phyloP scores from a whole-genome alignment of 2,329 filamentous ascomycete species.

The Ascocoryne sarcoides region DNA sequence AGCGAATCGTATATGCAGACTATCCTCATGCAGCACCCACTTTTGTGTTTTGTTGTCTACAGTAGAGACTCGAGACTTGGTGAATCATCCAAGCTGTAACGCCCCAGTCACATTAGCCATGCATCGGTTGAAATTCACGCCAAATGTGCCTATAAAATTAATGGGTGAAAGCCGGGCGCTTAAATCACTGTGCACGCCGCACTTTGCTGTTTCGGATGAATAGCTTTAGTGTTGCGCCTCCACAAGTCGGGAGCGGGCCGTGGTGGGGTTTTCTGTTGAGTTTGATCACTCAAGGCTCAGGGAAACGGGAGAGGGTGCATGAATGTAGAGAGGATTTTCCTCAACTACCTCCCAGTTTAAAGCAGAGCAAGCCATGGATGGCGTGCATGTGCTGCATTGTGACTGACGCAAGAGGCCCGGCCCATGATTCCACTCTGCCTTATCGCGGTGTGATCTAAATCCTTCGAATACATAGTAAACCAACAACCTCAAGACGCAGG shows the following conservation, averaged over 20 bases:
- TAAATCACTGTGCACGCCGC: not conserved
- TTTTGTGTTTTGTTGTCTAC: too few relatives aligned
- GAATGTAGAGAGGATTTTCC: too few relatives aligned
- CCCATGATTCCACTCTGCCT: not conserved
- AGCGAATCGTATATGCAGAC: not conserved
- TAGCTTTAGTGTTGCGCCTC: not conserved
- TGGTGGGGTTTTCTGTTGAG: too few relatives aligned
- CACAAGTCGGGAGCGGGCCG: not conserved
- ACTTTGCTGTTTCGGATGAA: not conserved
- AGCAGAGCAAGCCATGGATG: conserved; percentile 3
- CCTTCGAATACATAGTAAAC: conserved; percentile 14
- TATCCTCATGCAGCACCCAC: not conserved
- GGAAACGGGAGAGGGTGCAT: too few relatives aligned
- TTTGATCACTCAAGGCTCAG: too few relatives aligned
- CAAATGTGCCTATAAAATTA: too few relatives aligned
- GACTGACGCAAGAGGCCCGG: conserved; percentile 1
- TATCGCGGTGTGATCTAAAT: conserved; percentile 1
- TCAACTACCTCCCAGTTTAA: too few relatives aligned
- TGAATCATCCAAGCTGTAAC: too few relatives aligned
- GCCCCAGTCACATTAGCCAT: too few relatives aligned
- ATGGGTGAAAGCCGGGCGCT: not conserved
- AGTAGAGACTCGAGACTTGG: too few relatives aligned
- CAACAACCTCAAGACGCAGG: too few relatives aligned
- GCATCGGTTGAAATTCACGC: too few relatives aligned
- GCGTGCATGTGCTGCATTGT: conserved; percentile 4